Evolutionary conservation across 164 flowering plant species (phyloP), one percentile per base, ranked within the genome.

Genomic region (Magnolia officinalis): DNA sequence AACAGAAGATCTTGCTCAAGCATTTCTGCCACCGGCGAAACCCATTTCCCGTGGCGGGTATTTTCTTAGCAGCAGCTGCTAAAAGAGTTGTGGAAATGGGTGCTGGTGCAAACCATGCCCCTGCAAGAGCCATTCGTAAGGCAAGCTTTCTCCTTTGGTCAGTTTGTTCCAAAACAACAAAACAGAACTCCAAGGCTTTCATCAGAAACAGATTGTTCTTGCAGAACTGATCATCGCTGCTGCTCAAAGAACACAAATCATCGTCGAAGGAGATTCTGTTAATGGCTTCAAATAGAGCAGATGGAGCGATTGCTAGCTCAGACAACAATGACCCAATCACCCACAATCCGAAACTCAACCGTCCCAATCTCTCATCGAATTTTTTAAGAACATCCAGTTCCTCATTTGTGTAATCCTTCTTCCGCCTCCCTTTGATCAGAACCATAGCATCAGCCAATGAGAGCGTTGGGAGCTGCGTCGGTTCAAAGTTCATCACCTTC

Each of bases 71-170:
- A 37, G 95, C 91, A n/a, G 85, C 76, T 2, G 91, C 90, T n/a
- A 94, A 81, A 70, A 92, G 81, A 77, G 70, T 82, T 14, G 79
- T 90, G 21, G 97, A 85, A 72, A 90, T 77, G 2, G 98, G 93
- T 51, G 92, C 78, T 16, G 96, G 92, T 31, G 97, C 90, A 75
- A 90, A 84, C 98, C 98, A 94, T 58, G 95, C 93, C 37, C 97
- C 97, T 5, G 89, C 92, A 58, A 88, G 89, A 76, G 89, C 88
- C 95, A 92, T 92, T 82, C 89, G 86, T 10, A 84, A 81, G n/a
- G 97, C 87, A 1, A 90, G 83, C 75, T 88, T 85, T 79, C 83
- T 78, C 63, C 75, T 82, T 31, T 82, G 85, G 29, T 78, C 86
- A 8, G 78, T 79, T 77, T 90, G 88, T 71, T 89, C 85, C 75